phyloP scores from a whole-genome alignment of 345 rosid genomes.

The Euclidium syriacum region DNA sequence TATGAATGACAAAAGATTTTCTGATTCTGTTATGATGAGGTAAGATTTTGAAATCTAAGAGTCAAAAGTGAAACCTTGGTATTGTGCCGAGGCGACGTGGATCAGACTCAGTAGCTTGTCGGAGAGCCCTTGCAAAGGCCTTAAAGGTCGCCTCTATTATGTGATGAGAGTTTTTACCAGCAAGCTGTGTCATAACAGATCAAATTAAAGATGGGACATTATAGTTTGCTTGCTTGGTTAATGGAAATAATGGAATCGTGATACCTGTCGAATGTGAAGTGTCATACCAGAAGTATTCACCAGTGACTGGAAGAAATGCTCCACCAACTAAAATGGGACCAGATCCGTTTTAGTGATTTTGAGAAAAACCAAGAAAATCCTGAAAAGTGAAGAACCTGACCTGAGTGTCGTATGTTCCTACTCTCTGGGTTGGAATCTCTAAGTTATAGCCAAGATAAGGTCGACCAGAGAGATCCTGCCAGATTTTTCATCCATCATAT shows the following conservation, averaged over 20 bases:
- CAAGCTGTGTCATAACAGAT: conserved; percentile 45
- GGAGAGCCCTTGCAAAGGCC: conserved; percentile 95
- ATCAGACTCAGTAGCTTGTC: conserved; percentile 84
- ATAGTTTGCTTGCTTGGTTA: background rate
- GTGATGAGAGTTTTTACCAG: conserved; percentile 89
- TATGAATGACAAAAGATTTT: background rate
- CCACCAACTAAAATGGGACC: conserved; percentile 62
- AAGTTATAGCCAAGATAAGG: conserved; percentile 73
- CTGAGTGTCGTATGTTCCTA: conserved; percentile 88
- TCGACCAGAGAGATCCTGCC: conserved; percentile 83
- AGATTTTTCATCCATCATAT: background rate
- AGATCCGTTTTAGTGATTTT: background rate
- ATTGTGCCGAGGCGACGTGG: conserved; percentile 72
- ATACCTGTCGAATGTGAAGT: conserved; percentile 90
- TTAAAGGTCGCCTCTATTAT: conserved; percentile 94
- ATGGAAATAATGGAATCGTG: background rate
- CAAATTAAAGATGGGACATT: background rate
- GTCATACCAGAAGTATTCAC: conserved; percentile 96
- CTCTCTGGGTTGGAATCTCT: conserved; percentile 74
- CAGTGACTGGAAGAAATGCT: conserved; percentile 88
- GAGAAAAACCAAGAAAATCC: background rate
- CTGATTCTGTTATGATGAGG: background rate
- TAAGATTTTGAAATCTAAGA: background rate
- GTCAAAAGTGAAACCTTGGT: conserved; percentile 54
- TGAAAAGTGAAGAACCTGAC: conserved; percentile 32